Percentiles rank a stretch among this genome's conserved stretches.
These are phyloP conservation scores for Crithidia acanthocephali DNA, from an alignment of 208 protist genomes.

Conservation along the genomic window DNA sequence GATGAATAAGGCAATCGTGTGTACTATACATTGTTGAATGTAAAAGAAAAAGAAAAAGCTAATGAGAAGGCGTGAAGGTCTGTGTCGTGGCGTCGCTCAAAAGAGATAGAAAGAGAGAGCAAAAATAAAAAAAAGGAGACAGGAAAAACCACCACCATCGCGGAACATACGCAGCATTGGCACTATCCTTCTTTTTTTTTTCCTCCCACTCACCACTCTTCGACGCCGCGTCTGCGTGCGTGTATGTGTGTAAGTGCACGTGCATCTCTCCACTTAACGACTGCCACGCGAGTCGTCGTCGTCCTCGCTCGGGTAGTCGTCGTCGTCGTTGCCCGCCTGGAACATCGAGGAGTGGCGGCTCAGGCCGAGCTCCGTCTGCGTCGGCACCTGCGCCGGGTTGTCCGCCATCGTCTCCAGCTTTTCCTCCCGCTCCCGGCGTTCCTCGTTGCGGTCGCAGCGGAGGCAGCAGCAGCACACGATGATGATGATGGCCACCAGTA, in stretches of 20 bases:
- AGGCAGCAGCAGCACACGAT: constrained; percentile 48
- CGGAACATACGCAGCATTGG: too few species aligned
- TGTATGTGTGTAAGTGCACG: neutral
- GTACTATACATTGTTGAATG: neutral
- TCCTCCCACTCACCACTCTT: too few species aligned
- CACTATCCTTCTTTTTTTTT: neutral
- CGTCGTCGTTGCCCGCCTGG: constrained; percentile 2
- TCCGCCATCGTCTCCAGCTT: constrained; percentile 37
- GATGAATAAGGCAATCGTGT: too few species aligned
- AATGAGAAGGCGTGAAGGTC: too few species aligned
- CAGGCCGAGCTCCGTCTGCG: constrained; percentile 59
- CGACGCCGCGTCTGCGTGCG: too few species aligned
- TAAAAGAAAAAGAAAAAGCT: too few species aligned
- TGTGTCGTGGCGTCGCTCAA: too few species aligned
- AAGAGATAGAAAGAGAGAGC: too few species aligned
- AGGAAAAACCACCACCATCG: neutral
- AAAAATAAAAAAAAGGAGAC: neutral
- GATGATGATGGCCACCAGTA: constrained; percentile 47
- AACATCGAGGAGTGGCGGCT: constrained; percentile 31
- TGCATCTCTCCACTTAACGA: neutral
- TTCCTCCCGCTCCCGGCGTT: constrained; percentile 34
- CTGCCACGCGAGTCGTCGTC: constrained; percentile 24
- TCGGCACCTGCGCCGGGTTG: constrained; percentile 56
- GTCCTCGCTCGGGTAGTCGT: constrained; percentile 18
- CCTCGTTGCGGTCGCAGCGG: constrained; percentile 36